Conservation (phyloP, 1,284 basidiomycete genomes). For the Trichosporon coremiiforme region DNA sequence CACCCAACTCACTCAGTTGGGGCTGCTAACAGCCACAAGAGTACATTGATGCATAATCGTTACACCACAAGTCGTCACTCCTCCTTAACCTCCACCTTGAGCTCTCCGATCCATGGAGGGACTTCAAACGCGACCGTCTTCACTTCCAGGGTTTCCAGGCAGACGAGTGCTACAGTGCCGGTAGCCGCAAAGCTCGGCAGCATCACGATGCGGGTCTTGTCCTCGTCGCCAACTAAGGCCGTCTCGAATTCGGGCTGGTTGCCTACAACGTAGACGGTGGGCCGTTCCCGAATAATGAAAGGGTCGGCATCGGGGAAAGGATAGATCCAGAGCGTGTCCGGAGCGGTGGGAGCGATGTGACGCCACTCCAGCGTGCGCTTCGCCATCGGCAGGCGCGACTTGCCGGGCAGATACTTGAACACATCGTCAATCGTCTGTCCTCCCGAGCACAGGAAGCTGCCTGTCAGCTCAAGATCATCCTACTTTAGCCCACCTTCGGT, state of each 20-base stretch:
- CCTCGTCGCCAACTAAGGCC: conserved; percentile 61
- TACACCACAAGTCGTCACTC: background rate
- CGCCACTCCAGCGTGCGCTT: conserved; percentile 84
- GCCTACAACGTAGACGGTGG: conserved; percentile 89
- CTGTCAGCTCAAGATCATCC: conserved; percentile 49
- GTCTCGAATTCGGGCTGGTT: conserved; percentile 85
- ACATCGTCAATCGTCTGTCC: conserved; percentile 95
- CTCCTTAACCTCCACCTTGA: conserved; percentile 15
- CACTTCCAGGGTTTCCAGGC: conserved; percentile 63
- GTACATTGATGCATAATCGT: conserved; percentile 2
- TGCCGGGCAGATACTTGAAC: conserved; percentile 72
- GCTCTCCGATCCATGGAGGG: conserved; percentile 50
- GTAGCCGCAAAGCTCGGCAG: conserved; percentile 77
- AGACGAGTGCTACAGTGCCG: conserved; percentile 66
- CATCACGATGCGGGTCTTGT: conserved; percentile 70
- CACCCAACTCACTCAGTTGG: too few species aligned
- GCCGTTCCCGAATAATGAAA: conserved; percentile 80
- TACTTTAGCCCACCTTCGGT: conserved; percentile 53
- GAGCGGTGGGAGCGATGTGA: conserved; percentile 95
- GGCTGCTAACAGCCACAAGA: background rate
- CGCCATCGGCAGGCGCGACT: conserved; percentile 68
- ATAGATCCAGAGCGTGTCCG: conserved; percentile 97
- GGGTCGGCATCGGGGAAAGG: conserved; percentile 88
- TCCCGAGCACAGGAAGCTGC: conserved; percentile 75
- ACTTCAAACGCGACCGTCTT: conserved; percentile 56